phyloP scores from a whole-genome alignment of 345 rosid genomes.

The Populus nigra region DNA sequence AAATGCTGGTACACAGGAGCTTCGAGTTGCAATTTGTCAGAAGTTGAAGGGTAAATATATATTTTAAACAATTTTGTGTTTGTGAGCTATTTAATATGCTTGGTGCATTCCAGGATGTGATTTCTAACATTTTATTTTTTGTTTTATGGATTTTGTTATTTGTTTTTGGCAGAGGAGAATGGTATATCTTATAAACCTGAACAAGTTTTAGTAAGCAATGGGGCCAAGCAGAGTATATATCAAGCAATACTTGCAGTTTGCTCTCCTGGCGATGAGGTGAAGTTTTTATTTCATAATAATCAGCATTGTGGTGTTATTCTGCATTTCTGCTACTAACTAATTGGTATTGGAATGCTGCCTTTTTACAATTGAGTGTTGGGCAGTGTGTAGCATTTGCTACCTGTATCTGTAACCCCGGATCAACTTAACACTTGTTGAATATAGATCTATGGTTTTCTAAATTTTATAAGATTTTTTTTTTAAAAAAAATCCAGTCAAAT shows the following conservation, averaged over 20 bases:
- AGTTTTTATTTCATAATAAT: neutral
- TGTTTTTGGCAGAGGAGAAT: constrained; percentile 62
- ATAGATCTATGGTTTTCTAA: neutral
- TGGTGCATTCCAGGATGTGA: neutral
- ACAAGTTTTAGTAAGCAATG: constrained; percentile 89
- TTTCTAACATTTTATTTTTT: neutral
- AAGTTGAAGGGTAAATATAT: constrained; percentile 63
- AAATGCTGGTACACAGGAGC: constrained; percentile 81
- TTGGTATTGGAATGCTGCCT: neutral
- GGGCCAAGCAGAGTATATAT: constrained; percentile 78
- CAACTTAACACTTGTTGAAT: neutral
- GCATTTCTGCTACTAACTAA: neutral
- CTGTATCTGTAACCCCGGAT: neutral
- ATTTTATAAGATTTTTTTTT: neutral
- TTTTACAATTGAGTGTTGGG: neutral
- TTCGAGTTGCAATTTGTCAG: constrained; percentile 78
- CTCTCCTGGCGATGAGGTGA: constrained; percentile 95
- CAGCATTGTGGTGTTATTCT: neutral
- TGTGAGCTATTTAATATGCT: neutral
- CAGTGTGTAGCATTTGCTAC: neutral
- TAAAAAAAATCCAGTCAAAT: neutral
- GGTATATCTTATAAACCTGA: constrained; percentile 76
- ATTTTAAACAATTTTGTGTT: neutral
- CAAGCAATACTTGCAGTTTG: constrained; percentile 94
- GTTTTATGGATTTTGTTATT: neutral